Evolutionary conservation across 805 yeast genomes (phyloP), one percentile per base, ranked within the genome.

Genomic region (Cyberlindnera petersonii): DNA sequence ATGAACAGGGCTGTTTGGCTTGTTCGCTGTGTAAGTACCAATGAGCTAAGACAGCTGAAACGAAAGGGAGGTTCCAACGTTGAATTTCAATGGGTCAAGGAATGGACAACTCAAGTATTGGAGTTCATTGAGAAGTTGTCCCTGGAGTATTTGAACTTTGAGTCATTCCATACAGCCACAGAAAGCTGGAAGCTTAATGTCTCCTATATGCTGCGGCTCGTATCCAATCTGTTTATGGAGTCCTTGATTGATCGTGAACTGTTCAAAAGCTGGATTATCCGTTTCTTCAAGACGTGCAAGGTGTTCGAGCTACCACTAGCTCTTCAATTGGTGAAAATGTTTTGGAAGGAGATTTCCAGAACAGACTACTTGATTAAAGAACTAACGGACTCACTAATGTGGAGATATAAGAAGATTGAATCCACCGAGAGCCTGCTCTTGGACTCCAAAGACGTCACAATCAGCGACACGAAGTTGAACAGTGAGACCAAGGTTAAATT

Each of bases 1-100:
- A 64, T 83, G 2, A 57, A 74, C n/a, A 67, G 97, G 43, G 95
- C 96, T 0, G 60, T 91, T 2, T 91, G 98, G 98, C 73, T 93
- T 43, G 83, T 91, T 4, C 77, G 86, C 47, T 86, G 96, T 59
- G 86, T 89, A 3, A 79, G 89, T 18, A 79, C 85, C 10, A 84
- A 88, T 46, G 96, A 87, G 50, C 67, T 78, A 24, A 59, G 84
- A 20, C 77, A 76, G 13, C 52, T 79, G 33, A 74, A 72, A 45
- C 61, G 85, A 31, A 77, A 74, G 44, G 71, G 68, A 16, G 59
- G 54, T 3, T 37, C 58, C 6, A 51, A 44, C n/a, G 64, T 68
- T n/a, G 83, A 79, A 42, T 58, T 63, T 18, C 75, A 71, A 33
- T 82, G 96, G 87, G 66, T 82, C 15, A 76, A 75, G 42, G 96